Base-by-base conservation (phyloP, 1,284 basidiomycete species). In the Rugiboletus extremiorientalis region DNA sequence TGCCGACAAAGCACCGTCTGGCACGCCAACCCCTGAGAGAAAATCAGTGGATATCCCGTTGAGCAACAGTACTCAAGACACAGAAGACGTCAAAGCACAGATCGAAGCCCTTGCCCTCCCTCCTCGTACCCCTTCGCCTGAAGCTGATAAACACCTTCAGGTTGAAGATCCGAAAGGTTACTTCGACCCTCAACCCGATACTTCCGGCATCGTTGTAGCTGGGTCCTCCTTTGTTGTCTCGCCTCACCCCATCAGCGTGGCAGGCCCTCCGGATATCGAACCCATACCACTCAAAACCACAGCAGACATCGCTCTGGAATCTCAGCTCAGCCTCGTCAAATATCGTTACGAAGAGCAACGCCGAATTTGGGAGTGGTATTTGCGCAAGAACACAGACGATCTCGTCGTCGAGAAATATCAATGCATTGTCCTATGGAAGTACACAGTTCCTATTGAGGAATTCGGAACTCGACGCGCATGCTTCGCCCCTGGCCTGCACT, bases 341-440 rank as follows among this genome's bases (percentile, higher is more conserved):
- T 88, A 86, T 77, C 85, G 88, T 56, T 91, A 96, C 60, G 85
- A 88, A 56, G 92, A 95, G 65, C 89, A 93, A 62, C 82, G 91
- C 41, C 86, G 89, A 47, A 84, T 94, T 22, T 98, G 95, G 93
- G 89, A 94, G 67, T 95, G 92, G 88, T 96, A 96, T 68, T 76
- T 92, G 16, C 83, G 88, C 50, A 88, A 91, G 73, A 90, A 94
- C 72, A 72, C 78, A 8, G 91, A 94, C 65, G 89, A 92, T 63
- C 89, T 97, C 63, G 83, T 92, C 42, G 92, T 96, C 31, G 94
- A 96, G 71, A 92, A 95, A 70, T 98, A 96, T 69, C 96, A 98
- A 70, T 86, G 88, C 64, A 89, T 98, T 71, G 85, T 81, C 63
- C 69, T 94, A 12, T 85, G 88, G 77, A 84, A 88, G 63, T 89